Conservation (phyloP, 139 green algal genomes). For the Chlorella sp. region DNA sequence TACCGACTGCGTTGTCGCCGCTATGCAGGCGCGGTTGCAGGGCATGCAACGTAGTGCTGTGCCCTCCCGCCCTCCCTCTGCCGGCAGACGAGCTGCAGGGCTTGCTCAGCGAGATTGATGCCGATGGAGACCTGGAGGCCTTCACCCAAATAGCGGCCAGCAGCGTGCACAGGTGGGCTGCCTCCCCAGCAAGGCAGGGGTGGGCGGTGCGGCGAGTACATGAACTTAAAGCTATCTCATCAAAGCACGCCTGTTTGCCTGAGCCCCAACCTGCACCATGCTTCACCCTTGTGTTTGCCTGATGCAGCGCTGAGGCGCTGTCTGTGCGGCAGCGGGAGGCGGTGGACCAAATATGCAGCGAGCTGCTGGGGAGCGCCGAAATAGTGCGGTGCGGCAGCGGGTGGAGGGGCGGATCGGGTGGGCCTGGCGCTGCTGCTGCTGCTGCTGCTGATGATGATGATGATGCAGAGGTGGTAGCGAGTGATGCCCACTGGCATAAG, state of each 20-base stretch:
- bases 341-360: slow-evolving; percentile 54
- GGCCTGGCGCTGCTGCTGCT: too few species aligned
- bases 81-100: slow-evolving; percentile 7
- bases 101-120: slow-evolving; percentile 25
- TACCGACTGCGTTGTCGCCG: too few species aligned
- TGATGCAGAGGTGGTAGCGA: too few species aligned
- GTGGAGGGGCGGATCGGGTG: background rate
- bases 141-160: slow-evolving; percentile 31
- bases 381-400: slow-evolving; percentile 53
- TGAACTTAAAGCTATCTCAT: background rate
- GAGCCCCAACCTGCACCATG: slow-evolving; percentile 14
- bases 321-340: slow-evolving; percentile 60
- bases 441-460: too few species aligned
- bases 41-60: too few species aligned
- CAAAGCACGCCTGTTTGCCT: background rate
- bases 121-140: slow-evolving; percentile 37
- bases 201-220: background rate
- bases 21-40: too few species aligned
- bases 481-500: too few species aligned
- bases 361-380: slow-evolving; percentile 75
- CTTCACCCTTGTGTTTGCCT: slow-evolving; percentile 26
- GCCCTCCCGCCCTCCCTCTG: too few species aligned
- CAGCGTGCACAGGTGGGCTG: slow-evolving; percentile 31
- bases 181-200: background rate
- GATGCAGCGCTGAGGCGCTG: slow-evolving; percentile 45